Percentiles rank a stretch among this genome's conserved stretches.
Conservation (phyloP, 2,329 filamentous ascomycete species). For the Ophiostoma perfectum region DNA sequence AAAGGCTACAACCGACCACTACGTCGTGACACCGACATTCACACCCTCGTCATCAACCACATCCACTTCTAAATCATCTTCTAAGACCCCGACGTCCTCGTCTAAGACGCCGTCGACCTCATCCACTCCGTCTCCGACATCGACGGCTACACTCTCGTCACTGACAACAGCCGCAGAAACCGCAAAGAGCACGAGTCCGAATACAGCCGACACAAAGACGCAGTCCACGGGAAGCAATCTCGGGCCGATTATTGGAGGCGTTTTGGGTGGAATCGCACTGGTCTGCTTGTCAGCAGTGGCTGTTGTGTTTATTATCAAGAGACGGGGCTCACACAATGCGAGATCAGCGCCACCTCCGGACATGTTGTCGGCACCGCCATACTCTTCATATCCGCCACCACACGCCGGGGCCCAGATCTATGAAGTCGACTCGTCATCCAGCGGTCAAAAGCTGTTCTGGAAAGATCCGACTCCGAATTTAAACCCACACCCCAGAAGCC, state of each 20-base stretch:
- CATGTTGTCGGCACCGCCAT: not conserved
- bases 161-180: not conserved
- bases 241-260: not conserved
- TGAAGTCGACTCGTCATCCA: not conserved
- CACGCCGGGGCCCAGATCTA: not conserved
- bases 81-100: not conserved
- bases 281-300: conserved; percentile 5
- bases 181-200: not conserved
- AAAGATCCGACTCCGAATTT: not conserved
- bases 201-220: no score
- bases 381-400: not conserved
- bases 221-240: not conserved
- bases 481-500: not conserved
- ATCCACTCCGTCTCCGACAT: not conserved
- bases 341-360: not conserved
- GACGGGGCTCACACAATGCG: not conserved
- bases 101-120: no score
- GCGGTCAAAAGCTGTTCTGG: not conserved
- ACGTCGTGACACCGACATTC: not conserved
- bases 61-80: not conserved
- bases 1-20: not conserved
- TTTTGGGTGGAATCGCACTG: not conserved
- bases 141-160: not conserved
- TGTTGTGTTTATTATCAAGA: conserved; percentile 10
- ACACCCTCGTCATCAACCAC: not conserved